Conservation (phyloP, 805 yeast genomes). For the Saccharomycopsis sp. region DNA sequence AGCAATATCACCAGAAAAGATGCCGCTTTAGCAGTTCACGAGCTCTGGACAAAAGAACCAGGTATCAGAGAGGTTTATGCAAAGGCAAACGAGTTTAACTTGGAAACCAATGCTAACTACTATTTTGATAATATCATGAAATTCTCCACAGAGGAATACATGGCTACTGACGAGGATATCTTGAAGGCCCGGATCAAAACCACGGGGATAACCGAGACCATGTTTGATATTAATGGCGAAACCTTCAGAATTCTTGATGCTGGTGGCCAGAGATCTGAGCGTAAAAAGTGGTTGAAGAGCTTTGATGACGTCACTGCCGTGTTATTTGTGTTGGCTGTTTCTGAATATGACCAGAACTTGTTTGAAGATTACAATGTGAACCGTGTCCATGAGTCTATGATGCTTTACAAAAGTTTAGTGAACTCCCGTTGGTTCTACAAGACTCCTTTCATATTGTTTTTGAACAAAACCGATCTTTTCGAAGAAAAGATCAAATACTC, state of each 20-base stretch:
- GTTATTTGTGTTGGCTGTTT: conserved; percentile 78
- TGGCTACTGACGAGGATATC: conserved; percentile 77
- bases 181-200: conserved; percentile 89
- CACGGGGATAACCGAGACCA: conserved; percentile 88
- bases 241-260: conserved; percentile 83
- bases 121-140: conserved; percentile 69
- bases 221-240: conserved; percentile 59
- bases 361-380: conserved; percentile 87
- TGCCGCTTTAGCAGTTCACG: conserved; percentile 63
- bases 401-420: conserved; percentile 74
- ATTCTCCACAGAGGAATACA: conserved; percentile 57
- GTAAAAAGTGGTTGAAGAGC: conserved; percentile 94
- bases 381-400: conserved; percentile 84
- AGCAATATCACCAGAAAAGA: conserved; percentile 34
- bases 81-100: conserved; percentile 70
- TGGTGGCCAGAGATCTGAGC: conserved; percentile 94
- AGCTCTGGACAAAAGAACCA: conserved; percentile 62
- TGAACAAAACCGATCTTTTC: conserved; percentile 83
- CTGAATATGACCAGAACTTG: conserved; percentile 87
- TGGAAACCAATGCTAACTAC: conserved; percentile 77
- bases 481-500: conserved; percentile 59
- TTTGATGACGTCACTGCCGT: conserved; percentile 87
- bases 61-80: conserved; percentile 58
- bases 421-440: conserved; percentile 79
- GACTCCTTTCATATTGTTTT: conserved; percentile 83